Percentiles rank a stretch among this genome's conserved stretches.
Conservation (phyloP, 306 rosid genomes). For the Arachis stenosperma region DNA sequence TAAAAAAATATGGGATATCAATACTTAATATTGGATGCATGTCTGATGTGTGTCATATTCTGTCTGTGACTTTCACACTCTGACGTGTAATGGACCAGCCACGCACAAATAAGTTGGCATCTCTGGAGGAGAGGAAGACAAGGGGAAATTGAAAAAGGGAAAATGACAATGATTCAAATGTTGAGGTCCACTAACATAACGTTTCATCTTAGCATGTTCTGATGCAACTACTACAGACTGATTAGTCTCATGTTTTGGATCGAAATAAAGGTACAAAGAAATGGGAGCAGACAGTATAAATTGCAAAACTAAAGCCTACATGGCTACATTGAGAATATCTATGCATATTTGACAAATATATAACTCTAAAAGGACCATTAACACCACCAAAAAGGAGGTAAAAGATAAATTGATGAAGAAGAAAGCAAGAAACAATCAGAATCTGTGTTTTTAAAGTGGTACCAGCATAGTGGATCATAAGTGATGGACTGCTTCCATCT, state of each 20-base stretch:
- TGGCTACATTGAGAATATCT: neutral
- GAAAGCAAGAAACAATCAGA: constrained; percentile 21
- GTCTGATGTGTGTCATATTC: too few species aligned
- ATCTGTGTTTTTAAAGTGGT: constrained; percentile 22
- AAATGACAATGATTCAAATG: constrained; percentile 6
- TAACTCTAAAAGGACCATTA: neutral
- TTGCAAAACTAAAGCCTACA: neutral
- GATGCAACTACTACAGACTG: constrained; percentile 22
- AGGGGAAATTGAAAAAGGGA: constrained; percentile 5
- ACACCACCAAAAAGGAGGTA: neutral
- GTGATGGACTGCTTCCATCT: constrained; percentile 81
- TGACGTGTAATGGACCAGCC: too few species aligned
- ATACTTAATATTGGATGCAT: too few species aligned
- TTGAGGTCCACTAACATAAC: constrained; percentile 20
- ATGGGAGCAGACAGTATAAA: neutral
- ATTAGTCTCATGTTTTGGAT: neutral
- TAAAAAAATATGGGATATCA: too few species aligned
- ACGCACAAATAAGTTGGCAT: too few species aligned
- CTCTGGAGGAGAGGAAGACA: neutral
- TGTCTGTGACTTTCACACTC: too few species aligned
- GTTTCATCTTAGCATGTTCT: constrained; percentile 26
- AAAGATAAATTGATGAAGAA: neutral
- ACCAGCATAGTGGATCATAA: constrained; percentile 96
- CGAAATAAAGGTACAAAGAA: neutral
- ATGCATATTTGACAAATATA: neutral